Base-by-base conservation (phyloP, 2,329 filamentous ascomycete species). In the Beauveria bassiana region DNA sequence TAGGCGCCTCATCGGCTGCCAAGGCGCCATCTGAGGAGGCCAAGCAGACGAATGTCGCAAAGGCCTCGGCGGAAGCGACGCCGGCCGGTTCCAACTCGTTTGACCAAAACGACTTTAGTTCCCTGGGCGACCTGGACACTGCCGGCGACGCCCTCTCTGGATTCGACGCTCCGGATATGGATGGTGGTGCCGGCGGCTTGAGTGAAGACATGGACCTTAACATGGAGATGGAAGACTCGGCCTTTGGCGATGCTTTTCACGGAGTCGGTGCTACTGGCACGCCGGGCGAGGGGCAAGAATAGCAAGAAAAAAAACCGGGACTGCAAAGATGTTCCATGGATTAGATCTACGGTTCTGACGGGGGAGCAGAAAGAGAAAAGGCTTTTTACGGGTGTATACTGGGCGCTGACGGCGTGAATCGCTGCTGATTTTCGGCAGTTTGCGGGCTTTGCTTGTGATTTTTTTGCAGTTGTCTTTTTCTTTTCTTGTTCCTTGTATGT, bases 231-330 rank as follows among this genome's bases (percentile, higher is more conserved):
- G 88, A 91, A 52, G 88, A 92, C 69, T 91, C 87, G 42, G 90
- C 89, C 1, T 95, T 95, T 75, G 90, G 89, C 3, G 89, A 95
- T 67, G 90, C 90, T 0, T 91, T 93, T 74, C 89, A 92, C 67
- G 84, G 82, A 5, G 81, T 86, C 14, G 80, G 78, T 45, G 57
- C 31, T 9, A 45, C 57, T 1, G 57, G 57, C 34, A 59, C 57
- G 14, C 57, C 57, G 26, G 57, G 57, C 12, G 57, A 59, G 24
- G 47, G 38, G 24, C 61, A 64, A 20, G 71, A 73, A 47, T 61
- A 43, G 2, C 22, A 4, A n/a, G n/a, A 5, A 42, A n/a, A 43
- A 9, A 38, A 43, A n/a, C 2, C 43, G 42, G 55, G 31, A 43
- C 12, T 14, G 28, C 7, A 18, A 18, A 50, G 12, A 52, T 12